Conservation (phyloP, 768 basidiomycete species). For the Dentipellis fragilis region DNA sequence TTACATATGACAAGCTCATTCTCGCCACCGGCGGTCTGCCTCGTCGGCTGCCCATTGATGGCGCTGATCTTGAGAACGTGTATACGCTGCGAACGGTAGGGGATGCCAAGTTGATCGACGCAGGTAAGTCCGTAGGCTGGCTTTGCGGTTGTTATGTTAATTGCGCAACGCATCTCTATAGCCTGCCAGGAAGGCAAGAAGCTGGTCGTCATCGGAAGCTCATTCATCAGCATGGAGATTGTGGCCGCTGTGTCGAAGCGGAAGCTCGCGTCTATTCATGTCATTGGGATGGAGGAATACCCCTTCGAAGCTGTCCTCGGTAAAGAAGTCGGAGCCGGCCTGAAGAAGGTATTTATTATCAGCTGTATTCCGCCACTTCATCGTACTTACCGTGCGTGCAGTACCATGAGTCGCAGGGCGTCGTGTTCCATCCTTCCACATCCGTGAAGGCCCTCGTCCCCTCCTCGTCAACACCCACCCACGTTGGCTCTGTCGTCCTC, state of each 20-base stretch:
- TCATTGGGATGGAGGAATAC: conserved; percentile 73
- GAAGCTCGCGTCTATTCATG: conserved; percentile 71
- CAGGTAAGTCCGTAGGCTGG: conserved; percentile 32
- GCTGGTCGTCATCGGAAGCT: conserved; percentile 76
- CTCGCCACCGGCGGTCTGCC: conserved; percentile 72
- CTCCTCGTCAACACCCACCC: conserved; percentile 36
- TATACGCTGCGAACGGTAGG: conserved; percentile 61
- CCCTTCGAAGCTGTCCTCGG: conserved; percentile 83
- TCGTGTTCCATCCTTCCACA: conserved; percentile 74
- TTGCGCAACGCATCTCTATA: conserved; percentile 15
- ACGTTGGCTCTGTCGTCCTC: conserved; percentile 30
- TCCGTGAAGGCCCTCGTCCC: conserved; percentile 56
- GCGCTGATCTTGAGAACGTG: conserved; percentile 65
- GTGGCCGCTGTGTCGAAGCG: conserved; percentile 65
- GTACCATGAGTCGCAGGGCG: conserved; percentile 75
- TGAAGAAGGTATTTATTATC: conserved; percentile 50
- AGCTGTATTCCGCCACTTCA: neutral
- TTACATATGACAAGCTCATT: conserved; percentile 69
- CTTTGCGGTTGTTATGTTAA: neutral
- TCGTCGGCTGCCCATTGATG: conserved; percentile 66
- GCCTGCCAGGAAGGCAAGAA: conserved; percentile 65
- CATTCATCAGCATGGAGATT: conserved; percentile 92
- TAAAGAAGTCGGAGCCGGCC: conserved; percentile 62
- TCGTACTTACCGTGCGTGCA: conserved; percentile 17
- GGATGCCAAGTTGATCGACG: conserved; percentile 64